A percentile compares a stretch with the other conserved stretches of the same genome.
phyloP scores from a whole-genome alignment of 2,329 filamentous ascomycete species.

The Sporothrix luriei region DNA sequence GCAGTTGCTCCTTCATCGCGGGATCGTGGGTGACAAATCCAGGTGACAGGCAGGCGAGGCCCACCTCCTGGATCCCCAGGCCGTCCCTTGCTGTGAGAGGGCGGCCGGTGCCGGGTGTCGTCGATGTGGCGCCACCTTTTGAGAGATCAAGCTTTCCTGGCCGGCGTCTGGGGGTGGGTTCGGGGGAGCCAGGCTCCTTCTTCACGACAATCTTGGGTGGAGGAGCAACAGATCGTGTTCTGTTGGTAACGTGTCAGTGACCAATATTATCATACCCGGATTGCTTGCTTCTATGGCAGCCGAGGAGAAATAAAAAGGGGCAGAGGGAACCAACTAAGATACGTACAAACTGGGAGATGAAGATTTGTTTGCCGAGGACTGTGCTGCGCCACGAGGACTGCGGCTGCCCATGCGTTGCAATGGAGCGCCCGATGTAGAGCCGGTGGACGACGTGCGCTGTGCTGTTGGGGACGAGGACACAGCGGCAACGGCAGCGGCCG shows the following conservation, averaged over 20 bases:
- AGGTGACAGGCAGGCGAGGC: conserved; percentile 89
- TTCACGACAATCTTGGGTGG: conserved; percentile 87
- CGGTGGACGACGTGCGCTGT: conserved; percentile 49
- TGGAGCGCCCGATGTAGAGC: conserved; percentile 47
- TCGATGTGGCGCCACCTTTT: conserved; percentile 58
- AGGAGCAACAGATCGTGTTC: conserved; percentile 57
- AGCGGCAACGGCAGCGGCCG: conserved; percentile 44
- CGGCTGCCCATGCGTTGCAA: conserved; percentile 56
- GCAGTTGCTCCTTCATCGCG: conserved; percentile 92
- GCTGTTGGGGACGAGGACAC: conserved; percentile 47
- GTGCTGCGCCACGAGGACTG: conserved; percentile 53
- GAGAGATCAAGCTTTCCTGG: conserved; percentile 79
- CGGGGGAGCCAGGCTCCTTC: conserved; percentile 90
- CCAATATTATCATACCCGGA: too few relatives aligned
- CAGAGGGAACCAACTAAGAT: conserved; percentile 23
- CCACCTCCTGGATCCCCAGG: conserved; percentile 85
- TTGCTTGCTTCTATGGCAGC: neutral
- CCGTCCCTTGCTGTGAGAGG: conserved; percentile 79
- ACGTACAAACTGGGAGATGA: conserved; percentile 65
- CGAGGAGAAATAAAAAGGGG: neutral
- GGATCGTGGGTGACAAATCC: conserved; percentile 96
- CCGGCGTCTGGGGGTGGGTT: conserved; percentile 72
- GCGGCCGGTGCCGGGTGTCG: conserved; percentile 63
- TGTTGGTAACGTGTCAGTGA: conserved; percentile 34
- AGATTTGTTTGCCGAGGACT: conserved; percentile 51